Base-by-base conservation (phyloP, 1,284 basidiomycete genomes). In the Sporisorium graminicola region DNA sequence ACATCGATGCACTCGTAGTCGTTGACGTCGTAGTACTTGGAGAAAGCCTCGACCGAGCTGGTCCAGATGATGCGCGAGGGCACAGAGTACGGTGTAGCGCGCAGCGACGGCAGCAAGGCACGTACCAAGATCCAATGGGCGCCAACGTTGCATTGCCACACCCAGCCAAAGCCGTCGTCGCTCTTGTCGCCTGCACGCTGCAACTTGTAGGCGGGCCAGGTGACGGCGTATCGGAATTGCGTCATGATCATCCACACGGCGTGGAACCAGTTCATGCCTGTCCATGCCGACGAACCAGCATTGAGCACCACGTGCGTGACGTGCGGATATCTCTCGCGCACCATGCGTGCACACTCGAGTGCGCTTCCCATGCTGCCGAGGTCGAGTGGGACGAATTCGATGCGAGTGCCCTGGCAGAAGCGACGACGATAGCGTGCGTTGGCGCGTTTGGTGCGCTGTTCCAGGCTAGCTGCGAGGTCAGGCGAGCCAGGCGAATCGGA, bases 241-340 rank as follows among this genome's bases (percentile, higher is more conserved):
- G 80, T 86, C 40, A 81, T 22, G 22, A 85, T 76, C 74, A 80
- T 75, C 74, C 80, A 85, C 8, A 73, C 61, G 12, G 81, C 81
- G 18, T 67, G 58, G 27, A 77, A 57, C 81, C 81, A 86, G 59
- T 86, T 73, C 46, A 86, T 61, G 18, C 85, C 84, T 24, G 62
- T 73, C 78, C 80, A 86, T 1, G 84, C 77, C 8, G 80, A 82
- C 10, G 81, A 77, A 3, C 85, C 85, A 12, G 85, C 85, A 50
- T 86, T 86, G 54, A 86, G 77, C 47, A 86, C 74, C 18, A 86
- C 52, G 52, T 86, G 85, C 6, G 85, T 86, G 9, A 86, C 65
- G 65, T 86, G 84, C 2, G 74, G 53, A 53, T 84, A 81, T 54
- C 81, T 58, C 29, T 71, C 70, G 24, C 71, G 66, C 29, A 85